phyloP scores from a whole-genome alignment of 1,284 basidiomycete genomes.

The Paramarasmius palmivorus region DNA sequence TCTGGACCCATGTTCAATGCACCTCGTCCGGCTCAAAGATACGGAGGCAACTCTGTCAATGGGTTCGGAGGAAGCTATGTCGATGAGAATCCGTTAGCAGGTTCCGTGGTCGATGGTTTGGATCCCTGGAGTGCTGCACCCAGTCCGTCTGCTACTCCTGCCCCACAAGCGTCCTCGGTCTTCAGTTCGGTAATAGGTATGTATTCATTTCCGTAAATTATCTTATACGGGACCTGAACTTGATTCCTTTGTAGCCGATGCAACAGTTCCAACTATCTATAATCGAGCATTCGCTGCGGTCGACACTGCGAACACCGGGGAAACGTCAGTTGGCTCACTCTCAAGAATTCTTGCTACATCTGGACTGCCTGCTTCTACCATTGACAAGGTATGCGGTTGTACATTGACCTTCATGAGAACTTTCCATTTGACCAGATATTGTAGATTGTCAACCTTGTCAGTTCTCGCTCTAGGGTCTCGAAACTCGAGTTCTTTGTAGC shows the following conservation, averaged over 20 bases:
- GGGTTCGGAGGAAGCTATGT: constrained; percentile 73
- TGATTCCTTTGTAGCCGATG: constrained; percentile 52
- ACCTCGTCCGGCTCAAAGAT: constrained; percentile 68
- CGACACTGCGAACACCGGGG: constrained; percentile 66
- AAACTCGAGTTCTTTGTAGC: constrained; percentile 88
- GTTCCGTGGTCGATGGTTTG: constrained; percentile 75
- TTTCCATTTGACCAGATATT: not conserved
- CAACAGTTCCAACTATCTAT: constrained; percentile 80
- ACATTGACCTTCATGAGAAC: no score
- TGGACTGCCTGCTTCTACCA: constrained; percentile 72
- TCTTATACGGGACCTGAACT: constrained; percentile 1
- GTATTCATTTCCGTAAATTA: constrained; percentile 33
- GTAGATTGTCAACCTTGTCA: constrained; percentile 83
- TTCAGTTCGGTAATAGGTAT: constrained; percentile 74
- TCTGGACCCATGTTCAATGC: constrained; percentile 71
- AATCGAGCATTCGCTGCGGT: constrained; percentile 71
- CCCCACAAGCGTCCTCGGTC: constrained; percentile 45
- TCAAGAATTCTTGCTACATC: constrained; percentile 79
- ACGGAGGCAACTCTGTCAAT: constrained; percentile 51
- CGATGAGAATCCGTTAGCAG: constrained; percentile 73
- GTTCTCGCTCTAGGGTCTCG: constrained; percentile 73
- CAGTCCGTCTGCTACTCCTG: constrained; percentile 69
- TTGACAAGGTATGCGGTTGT: constrained; percentile 82
- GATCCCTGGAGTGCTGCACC: constrained; percentile 89
- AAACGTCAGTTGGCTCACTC: constrained; percentile 78